Conservation (phyloP, 2,329 filamentous ascomycete species). For the Daldinia sp. region DNA sequence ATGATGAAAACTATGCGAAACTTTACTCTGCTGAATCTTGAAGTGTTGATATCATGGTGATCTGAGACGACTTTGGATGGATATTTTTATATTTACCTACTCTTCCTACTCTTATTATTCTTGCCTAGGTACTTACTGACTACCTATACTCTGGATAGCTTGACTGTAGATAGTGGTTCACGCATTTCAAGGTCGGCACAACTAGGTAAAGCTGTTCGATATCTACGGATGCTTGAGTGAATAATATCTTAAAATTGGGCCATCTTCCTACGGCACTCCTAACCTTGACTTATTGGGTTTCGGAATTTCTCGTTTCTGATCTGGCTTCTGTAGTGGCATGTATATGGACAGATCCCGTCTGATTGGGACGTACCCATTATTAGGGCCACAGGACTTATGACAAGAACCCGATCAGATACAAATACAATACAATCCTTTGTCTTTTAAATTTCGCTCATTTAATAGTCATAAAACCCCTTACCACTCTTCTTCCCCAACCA, state of each 20-base stretch:
- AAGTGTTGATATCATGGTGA: not conserved
- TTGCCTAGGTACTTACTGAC: too few relatives aligned
- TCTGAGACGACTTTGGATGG: not conserved
- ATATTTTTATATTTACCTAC: not conserved
- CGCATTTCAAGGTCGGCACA: not conserved
- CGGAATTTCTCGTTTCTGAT: not conserved
- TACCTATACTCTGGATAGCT: too few relatives aligned
- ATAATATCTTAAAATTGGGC: not conserved
- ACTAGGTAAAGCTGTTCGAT: not conserved
- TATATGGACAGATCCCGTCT: not conserved
- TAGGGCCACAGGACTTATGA: not conserved
- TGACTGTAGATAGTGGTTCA: not conserved
- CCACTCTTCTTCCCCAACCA: conserved; percentile 98
- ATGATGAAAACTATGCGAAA: not conserved
- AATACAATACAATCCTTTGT: not conserved
- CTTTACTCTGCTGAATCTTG: not conserved
- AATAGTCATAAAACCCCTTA: conserved; percentile 96
- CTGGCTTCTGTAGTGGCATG: not conserved
- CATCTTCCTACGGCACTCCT: not conserved
- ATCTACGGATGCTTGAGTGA: not conserved
- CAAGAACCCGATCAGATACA: not conserved
- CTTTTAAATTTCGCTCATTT: conserved; percentile 32
- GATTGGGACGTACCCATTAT: not conserved
- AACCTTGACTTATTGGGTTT: not conserved
- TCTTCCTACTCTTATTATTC: not conserved